Evolutionary conservation across 257 asterid genomes (phyloP).

Genomic region (Plectranthus barbatus): DNA sequence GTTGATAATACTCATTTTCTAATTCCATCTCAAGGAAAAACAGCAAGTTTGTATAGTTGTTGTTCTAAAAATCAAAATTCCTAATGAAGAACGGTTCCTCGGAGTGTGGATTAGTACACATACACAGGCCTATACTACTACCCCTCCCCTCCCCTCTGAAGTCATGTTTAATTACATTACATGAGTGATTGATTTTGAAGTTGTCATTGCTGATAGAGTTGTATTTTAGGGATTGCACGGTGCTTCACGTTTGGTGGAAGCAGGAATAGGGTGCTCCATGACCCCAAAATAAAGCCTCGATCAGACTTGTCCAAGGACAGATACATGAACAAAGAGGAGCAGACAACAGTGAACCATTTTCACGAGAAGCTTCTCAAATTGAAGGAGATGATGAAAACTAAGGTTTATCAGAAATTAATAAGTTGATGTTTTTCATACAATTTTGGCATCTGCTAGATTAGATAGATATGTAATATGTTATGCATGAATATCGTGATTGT

Average conservation of each 20-base stretch:
- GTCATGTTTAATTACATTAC: neutral
- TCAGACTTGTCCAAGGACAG: constrained; percentile 66
- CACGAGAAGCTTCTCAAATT: constrained; percentile 92
- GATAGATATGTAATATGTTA: neutral
- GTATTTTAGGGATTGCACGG: constrained; percentile 72
- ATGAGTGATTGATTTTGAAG: neutral
- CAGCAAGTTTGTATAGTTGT: neutral
- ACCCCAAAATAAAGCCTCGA: constrained; percentile 69
- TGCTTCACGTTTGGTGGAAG: constrained; percentile 95
- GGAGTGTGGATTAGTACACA: too few relatives aligned
- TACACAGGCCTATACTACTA: too few relatives aligned
- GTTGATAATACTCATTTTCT: neutral
- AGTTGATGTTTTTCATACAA: neutral
- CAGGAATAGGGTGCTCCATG: constrained; percentile 69
- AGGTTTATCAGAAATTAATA: constrained; percentile 28
- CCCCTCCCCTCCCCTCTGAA: too few relatives aligned
- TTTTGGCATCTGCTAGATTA: neutral
- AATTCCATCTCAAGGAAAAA: neutral
- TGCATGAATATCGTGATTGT: neutral
- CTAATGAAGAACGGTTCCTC: neutral
- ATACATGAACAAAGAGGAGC: constrained; percentile 87
- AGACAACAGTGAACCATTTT: constrained; percentile 87
- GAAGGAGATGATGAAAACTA: constrained; percentile 83
- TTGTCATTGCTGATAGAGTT: neutral
- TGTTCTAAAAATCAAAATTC: neutral